Conservation (phyloP, 345 rosid species). For the Rhizophora mangle region DNA sequence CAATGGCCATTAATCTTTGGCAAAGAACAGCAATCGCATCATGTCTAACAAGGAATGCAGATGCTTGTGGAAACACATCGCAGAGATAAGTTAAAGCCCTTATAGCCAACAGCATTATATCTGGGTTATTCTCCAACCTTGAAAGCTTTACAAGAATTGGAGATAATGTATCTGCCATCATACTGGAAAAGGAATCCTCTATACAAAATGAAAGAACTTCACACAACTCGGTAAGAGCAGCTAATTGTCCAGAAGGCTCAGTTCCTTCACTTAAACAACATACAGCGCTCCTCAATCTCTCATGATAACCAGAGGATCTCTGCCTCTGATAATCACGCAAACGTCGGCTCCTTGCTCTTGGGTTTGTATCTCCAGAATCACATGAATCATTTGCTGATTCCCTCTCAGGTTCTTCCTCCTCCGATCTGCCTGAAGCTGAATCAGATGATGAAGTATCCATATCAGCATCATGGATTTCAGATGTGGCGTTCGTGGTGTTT, state of each 20-base stretch:
- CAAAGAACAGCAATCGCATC: slow-evolving; percentile 83
- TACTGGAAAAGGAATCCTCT: slow-evolving; percentile 67
- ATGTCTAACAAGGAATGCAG: slow-evolving; percentile 66
- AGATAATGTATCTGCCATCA: slow-evolving; percentile 63
- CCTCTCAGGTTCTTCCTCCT: slow-evolving; percentile 64
- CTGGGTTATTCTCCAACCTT: slow-evolving; percentile 56
- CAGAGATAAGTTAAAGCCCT: slow-evolving; percentile 89
- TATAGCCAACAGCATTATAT: slow-evolving; percentile 71
- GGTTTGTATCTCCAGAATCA: slow-evolving; percentile 70
- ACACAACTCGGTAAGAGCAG: slow-evolving; percentile 76
- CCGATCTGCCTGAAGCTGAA: slow-evolving; percentile 77
- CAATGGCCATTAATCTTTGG: slow-evolving; percentile 64
- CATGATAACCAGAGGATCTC: slow-evolving; percentile 61
- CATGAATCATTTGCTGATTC: slow-evolving; percentile 78
- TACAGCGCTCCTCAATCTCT: slow-evolving; percentile 59
- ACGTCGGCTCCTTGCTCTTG: slow-evolving; percentile 42
- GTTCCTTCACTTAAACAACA: slow-evolving; percentile 48
- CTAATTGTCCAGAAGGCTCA: slow-evolving; percentile 59
- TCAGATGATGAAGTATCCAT: slow-evolving; percentile 90
- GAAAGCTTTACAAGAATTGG: slow-evolving; percentile 74
- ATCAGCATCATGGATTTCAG: slow-evolving; percentile 44
- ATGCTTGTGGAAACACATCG: slow-evolving; percentile 81
- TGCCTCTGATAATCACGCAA: slow-evolving; percentile 62
- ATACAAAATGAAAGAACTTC: slow-evolving; percentile 83
- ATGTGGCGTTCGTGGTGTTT: slow-evolving; percentile 45